These are phyloP conservation scores for Apophysomyces sp. DNA, from an alignment of 371 early-diverging fungal species.

Conservation along the genomic window DNA sequence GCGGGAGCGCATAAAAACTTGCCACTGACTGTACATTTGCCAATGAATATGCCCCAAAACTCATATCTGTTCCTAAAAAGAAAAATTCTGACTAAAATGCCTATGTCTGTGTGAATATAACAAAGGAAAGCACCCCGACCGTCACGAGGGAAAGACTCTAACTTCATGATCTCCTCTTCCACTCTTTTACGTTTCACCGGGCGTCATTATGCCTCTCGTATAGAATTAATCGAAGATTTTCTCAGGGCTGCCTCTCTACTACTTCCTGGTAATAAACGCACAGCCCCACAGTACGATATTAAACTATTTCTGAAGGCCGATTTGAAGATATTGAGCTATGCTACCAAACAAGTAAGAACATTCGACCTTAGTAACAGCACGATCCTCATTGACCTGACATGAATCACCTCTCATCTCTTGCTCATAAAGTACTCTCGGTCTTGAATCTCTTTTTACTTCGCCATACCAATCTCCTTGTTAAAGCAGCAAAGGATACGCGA, in stretches of 20 bases:
- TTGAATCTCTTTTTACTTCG: conserved; percentile 14
- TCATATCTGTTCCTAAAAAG: too few species aligned
- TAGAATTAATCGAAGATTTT: background rate
- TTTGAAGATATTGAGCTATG: conserved; percentile 21
- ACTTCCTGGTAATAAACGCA: background rate
- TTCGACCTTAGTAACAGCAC: too few species aligned
- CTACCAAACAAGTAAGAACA: conserved; percentile 15
- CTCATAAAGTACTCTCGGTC: conserved; percentile 11
- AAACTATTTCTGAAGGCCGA: conserved; percentile 13
- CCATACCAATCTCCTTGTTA: conserved; percentile 15
- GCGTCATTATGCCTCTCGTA: conserved; percentile 1
- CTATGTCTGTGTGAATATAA: background rate
- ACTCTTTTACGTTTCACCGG: background rate
- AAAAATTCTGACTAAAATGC: background rate
- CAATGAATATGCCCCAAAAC: too few species aligned
- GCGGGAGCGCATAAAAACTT: too few species aligned
- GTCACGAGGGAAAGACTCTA: background rate
- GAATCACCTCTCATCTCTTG: background rate
- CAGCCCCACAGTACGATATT: background rate
- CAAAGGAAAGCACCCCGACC: background rate
- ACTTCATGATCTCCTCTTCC: background rate
- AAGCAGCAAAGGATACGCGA: conserved; percentile 2
- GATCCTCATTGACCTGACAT: too few species aligned
- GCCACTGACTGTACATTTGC: too few species aligned
- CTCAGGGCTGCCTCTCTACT: background rate